These are phyloP conservation scores for Cladosporium oxysporum DNA, from an alignment of 2,329 filamentous ascomycete genomes.

Conservation along the genomic window DNA sequence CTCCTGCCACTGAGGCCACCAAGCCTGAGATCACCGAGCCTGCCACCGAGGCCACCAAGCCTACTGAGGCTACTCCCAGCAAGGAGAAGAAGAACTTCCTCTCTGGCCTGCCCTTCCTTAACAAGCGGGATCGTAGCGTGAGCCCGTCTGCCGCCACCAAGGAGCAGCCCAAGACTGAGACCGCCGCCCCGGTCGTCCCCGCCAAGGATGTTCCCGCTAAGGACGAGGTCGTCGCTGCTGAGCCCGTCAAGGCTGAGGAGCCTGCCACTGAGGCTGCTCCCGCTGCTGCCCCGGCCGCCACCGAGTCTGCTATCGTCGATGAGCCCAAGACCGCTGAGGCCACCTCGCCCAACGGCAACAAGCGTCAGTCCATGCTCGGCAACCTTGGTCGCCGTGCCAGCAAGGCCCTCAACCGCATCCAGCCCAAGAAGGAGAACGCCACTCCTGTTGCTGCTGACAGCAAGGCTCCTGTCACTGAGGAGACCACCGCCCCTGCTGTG, in stretches of 20 bases:
- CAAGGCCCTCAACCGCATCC: slow-evolving; percentile 36
- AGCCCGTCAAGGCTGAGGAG: slow-evolving; percentile 33
- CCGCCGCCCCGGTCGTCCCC: slow-evolving; percentile 26
- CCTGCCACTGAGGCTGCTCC: slow-evolving; percentile 27
- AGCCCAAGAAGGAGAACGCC: slow-evolving; percentile 35
- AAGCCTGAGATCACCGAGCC: slow-evolving; percentile 33
- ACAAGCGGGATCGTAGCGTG: slow-evolving; percentile 37
- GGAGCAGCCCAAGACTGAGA: slow-evolving; percentile 40
- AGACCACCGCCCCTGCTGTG: slow-evolving; percentile 16
- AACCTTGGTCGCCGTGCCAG: slow-evolving; percentile 39
- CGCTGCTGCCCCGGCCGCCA: slow-evolving; percentile 24
- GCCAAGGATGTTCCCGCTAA: slow-evolving; percentile 28
- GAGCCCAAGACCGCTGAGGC: slow-evolving; percentile 26
- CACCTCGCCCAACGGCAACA: slow-evolving; percentile 29
- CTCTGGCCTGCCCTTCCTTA: slow-evolving; percentile 33
- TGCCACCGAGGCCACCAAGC: slow-evolving; percentile 41
- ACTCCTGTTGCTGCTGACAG: slow-evolving; percentile 27
- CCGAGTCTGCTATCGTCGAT: slow-evolving; percentile 21
- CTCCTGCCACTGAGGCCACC: slow-evolving; percentile 36
- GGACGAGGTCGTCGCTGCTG: slow-evolving; percentile 29
- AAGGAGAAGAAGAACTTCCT: slow-evolving; percentile 40
- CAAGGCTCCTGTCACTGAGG: slow-evolving; percentile 24
- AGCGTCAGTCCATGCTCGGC: slow-evolving; percentile 37
- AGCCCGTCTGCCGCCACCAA: slow-evolving; percentile 39
- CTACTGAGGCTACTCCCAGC: slow-evolving; percentile 37